Evolutionary conservation across 2,329 filamentous ascomycete genomes (phyloP), one percentile per base, ranked within the genome.

Genomic region (Podosphaera xanthii): DNA sequence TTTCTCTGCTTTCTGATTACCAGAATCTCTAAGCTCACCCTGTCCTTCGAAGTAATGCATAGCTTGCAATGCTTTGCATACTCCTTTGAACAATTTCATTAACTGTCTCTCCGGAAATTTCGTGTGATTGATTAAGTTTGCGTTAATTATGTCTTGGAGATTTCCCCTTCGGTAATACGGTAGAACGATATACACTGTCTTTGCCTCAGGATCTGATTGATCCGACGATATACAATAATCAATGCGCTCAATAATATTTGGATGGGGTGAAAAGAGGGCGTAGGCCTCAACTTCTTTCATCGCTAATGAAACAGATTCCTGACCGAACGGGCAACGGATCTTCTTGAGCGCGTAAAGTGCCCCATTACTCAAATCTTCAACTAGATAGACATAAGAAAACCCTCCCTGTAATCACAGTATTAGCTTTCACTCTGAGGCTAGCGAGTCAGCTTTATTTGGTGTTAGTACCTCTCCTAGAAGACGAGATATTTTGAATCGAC

Each of bases 231-330:
- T 85, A 66, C 79, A 80, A 71, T 95, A 86, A 72, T 95, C 90
- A 68, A 91, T 76, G 64, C 82, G 81, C 67, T 84, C 83, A 70
- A 96, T 95, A 71, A 97, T 92, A 72, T 89, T 88, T 8, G 84
- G 81, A 63, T 87, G 81, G 64, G 84, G 82, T 59, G 81, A 76
- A 74, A 98, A 98, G 61, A 96, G 81, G 64, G 84, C 84, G 75
- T 98, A 98, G 57, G 92, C 91, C 71, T 97, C 91, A 62, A 97
- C 92, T 75, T 98, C 92, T 71, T 91, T 91, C 77, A 97, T 84
- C 58, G 92, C 92, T 70, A 87, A 88, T 64, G 88, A 83, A 61
- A 98, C 91, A 34, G 88, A 95, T 76, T 98, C 92, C 71, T 92
- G 86, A 64, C 92, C 92, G 69, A 98, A 97, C 3, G 92, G 91